phyloP scores from a whole-genome alignment of 2,329 filamentous ascomycete genomes.

The Talaromyces sp. region DNA sequence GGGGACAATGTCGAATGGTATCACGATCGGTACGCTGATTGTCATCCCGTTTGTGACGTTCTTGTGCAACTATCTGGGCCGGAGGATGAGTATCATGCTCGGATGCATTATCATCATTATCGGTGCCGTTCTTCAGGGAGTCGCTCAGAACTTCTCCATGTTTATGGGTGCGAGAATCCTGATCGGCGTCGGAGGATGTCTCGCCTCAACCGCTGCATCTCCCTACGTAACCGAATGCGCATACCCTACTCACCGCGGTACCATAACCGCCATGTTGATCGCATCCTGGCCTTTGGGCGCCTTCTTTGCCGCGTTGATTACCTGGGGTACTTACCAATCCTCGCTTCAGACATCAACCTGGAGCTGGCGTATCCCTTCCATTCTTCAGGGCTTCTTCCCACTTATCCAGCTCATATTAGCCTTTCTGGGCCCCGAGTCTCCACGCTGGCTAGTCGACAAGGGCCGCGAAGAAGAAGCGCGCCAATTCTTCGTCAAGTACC shows the following conservation, averaged over 20 bases:
- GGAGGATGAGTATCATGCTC: not conserved
- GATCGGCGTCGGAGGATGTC: slow-evolving; percentile 63
- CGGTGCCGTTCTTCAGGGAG: slow-evolving; percentile 4
- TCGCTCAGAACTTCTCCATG: slow-evolving; percentile 44
- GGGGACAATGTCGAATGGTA: not conserved
- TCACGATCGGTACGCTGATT: not conserved
- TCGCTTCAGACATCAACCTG: slow-evolving; percentile 39
- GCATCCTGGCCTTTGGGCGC: slow-evolving; percentile 40
- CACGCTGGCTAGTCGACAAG: not conserved
- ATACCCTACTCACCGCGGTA: slow-evolving; percentile 60
- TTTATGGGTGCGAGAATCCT: slow-evolving; percentile 60
- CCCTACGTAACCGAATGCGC: slow-evolving; percentile 60
- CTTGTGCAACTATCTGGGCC: not conserved
- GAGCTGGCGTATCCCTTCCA: slow-evolving; percentile 50
- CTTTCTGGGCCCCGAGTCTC: not conserved
- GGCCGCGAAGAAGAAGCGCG: not conserved
- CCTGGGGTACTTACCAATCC: slow-evolving; percentile 31
- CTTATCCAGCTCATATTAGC: not conserved
- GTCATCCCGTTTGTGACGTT: not conserved
- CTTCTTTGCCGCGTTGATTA: slow-evolving; percentile 27
- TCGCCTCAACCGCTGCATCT: slow-evolving; percentile 59
- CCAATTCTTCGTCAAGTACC: not conserved
- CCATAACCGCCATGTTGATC: slow-evolving; percentile 61
- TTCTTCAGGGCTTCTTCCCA: slow-evolving; percentile 42
- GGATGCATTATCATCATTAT: not conserved